phyloP scores from a whole-genome alignment of 805 yeast species.

The Tetrapisispora nanseiensis region DNA sequence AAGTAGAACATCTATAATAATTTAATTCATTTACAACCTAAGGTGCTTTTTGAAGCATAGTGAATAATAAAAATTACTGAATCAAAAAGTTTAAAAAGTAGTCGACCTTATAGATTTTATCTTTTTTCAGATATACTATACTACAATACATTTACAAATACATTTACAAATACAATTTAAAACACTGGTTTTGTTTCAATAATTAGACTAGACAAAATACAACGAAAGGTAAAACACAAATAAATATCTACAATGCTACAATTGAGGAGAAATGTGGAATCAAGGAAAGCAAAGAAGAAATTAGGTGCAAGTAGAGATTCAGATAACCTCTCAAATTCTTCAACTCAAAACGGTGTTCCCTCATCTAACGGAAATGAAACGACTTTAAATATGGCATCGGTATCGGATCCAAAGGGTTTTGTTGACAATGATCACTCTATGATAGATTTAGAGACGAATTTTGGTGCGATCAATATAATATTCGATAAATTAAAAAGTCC shows the following conservation, averaged over 20 bases:
- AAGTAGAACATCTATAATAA: no score
- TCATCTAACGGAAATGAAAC: conserved; percentile 7
- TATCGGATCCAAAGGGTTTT: conserved; percentile 14
- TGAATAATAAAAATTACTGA: neutral
- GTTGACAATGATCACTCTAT: conserved; percentile 14
- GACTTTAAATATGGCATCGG: conserved; percentile 9
- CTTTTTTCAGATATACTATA: no score
- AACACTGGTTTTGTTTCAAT: no score
- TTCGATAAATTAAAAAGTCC: conserved; percentile 32
- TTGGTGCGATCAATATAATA: conserved; percentile 29
- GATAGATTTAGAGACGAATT: conserved; percentile 21
- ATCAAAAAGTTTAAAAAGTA: no score
- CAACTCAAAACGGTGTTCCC: conserved; percentile 10
- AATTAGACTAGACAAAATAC: neutral
- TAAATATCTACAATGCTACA: conserved; percentile 12
- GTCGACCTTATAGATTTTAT: no score
- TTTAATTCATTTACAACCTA: no score
- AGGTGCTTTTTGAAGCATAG: neutral
- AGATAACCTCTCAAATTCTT: conserved; percentile 17
- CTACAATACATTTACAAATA: no score
- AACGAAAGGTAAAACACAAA: neutral
- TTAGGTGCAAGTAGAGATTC: conserved; percentile 16
- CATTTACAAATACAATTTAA: no score
- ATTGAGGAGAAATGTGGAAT: conserved; percentile 21
- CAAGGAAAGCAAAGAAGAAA: conserved; percentile 16